Base-by-base conservation (phyloP, 2,329 filamentous ascomycete species). In the Diaporthe aspalathi region DNA sequence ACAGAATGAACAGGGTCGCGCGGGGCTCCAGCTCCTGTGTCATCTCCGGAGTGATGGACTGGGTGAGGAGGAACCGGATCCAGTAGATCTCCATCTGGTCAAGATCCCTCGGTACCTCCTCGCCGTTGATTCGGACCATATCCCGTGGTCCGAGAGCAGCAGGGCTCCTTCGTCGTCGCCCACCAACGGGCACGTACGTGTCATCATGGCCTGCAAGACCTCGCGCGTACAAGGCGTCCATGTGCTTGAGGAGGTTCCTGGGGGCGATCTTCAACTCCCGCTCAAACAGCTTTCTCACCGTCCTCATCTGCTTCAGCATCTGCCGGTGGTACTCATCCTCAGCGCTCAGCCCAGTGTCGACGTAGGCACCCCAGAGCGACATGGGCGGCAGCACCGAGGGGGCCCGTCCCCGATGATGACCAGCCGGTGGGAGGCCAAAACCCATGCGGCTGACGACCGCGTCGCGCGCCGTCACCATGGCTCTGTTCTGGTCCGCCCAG, bases 1-100 rank as follows among this genome's bases (percentile, higher is more conserved):
- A 83, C 24, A 78, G 75, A 17, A 75, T 74, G 68, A 79, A 81
- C 32, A 81, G 72, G 22, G 74, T 68, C 20, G 76, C 76, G 54
- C 76, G 76, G 12, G 76, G 74, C 32, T 73, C 72, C n/a, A 75
- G 72, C 49, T 72, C 68, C 52, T 54, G 40, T 29, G 75, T 66
- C 73, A 78, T 77, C n/a, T 47, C 65, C 27, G 71, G 67, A 50
- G 76, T 79, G 67, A 77, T 76, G 40, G 76, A 77, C 32, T 75
- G 74, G 22, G 74, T 76, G 24, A 77, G 76, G 24, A 82, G 70
- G 8, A 79, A 79, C 63, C 75, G 73, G 47, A 83, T 73, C 79
- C 80, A 81, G 24, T 74, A 67, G n/a, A 80, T 68, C 43, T 82
- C 81, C 9, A 75, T 71, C 38, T 74, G 73, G 53, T 74, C 73